phyloP scores from a whole-genome alignment of 1,139 yeast genomes.

The Yamadazyma atmosphaerica region DNA sequence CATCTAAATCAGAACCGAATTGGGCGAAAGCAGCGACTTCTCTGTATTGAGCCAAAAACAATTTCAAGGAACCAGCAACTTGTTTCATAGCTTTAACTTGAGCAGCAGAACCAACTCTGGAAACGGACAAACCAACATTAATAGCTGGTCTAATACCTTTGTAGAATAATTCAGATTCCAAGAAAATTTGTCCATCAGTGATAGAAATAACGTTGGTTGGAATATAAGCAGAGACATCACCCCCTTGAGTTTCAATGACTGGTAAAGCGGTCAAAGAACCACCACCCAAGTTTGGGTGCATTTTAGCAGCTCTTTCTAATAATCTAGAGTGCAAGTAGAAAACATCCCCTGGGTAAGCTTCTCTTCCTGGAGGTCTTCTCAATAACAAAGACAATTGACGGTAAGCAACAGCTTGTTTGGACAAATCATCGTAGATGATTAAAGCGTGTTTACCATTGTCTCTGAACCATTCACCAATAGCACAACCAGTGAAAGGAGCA shows the following conservation, averaged over 20 bases:
- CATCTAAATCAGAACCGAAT: slow-evolving; percentile 99
- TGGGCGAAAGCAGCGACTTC: slow-evolving; percentile 99
- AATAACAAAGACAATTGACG: slow-evolving; percentile 97
- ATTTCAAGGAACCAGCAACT: slow-evolving; percentile 99
- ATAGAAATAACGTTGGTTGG: slow-evolving; percentile 97
- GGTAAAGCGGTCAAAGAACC: slow-evolving; percentile 97
- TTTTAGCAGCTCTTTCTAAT: slow-evolving; percentile 97
- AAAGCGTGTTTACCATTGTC: slow-evolving; percentile 98
- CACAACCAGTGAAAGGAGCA: slow-evolving; percentile 99
- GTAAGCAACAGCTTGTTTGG: slow-evolving; percentile 99
- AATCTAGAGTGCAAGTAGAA: slow-evolving; percentile 96
- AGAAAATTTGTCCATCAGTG: slow-evolving; percentile 97
- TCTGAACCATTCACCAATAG: slow-evolving; percentile 99
- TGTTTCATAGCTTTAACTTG: slow-evolving; percentile 99
- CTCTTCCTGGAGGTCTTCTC: slow-evolving; percentile 98
- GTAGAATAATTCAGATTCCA: slow-evolving; percentile 99
- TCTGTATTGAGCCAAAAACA: slow-evolving; percentile 99
- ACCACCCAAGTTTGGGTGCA: slow-evolving; percentile 85
- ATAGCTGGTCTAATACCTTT: slow-evolving; percentile 99
- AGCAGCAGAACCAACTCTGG: slow-evolving; percentile 99
- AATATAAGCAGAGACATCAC: slow-evolving; percentile 98
- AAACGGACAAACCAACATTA: slow-evolving; percentile 99
- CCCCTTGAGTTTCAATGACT: slow-evolving; percentile 98
- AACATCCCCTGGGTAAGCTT: slow-evolving; percentile 97
- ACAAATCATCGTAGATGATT: slow-evolving; percentile 96